Conservation (phyloP, 129 eudicot species). For the Mikania micrantha region DNA sequence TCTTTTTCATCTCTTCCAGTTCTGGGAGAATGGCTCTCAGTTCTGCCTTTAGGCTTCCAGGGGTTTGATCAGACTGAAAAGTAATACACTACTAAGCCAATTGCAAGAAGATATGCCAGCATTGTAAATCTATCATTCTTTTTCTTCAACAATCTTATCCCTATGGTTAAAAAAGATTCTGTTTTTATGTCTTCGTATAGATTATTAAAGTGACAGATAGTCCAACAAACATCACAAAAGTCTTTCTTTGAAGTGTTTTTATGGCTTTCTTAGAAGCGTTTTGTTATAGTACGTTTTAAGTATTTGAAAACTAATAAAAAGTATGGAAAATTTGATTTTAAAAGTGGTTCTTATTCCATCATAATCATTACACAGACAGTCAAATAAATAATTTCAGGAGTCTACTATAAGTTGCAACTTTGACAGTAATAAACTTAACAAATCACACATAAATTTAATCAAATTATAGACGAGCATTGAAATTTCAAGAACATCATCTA, state of each 20-base stretch:
- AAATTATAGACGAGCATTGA: neutral
- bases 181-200: neutral
- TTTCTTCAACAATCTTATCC: neutral
- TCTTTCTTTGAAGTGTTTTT: neutral
- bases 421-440: neutral
- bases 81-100: neutral
- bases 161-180: neutral
- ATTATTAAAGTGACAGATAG: neutral
- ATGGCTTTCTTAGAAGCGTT: too few relatives aligned
- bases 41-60: conserved; percentile 73
- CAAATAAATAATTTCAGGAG: neutral
- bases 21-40: conserved; percentile 67
- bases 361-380: too few relatives aligned
- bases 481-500: neutral
- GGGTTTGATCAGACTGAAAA: conserved; percentile 62
- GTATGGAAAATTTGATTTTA: too few relatives aligned
- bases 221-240: neutral
- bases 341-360: too few relatives aligned
- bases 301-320: too few relatives aligned
- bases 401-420: neutral
- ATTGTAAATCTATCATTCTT: neutral
- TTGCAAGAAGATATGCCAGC: neutral
- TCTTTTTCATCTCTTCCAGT: conserved; percentile 78
- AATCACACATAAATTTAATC: neutral
- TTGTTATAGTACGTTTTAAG: neutral